Percentiles rank a stretch among this genome's conserved stretches.
phyloP scores from a whole-genome alignment of 495 filamentous ascomycete species.

The Neurospora discreta region DNA sequence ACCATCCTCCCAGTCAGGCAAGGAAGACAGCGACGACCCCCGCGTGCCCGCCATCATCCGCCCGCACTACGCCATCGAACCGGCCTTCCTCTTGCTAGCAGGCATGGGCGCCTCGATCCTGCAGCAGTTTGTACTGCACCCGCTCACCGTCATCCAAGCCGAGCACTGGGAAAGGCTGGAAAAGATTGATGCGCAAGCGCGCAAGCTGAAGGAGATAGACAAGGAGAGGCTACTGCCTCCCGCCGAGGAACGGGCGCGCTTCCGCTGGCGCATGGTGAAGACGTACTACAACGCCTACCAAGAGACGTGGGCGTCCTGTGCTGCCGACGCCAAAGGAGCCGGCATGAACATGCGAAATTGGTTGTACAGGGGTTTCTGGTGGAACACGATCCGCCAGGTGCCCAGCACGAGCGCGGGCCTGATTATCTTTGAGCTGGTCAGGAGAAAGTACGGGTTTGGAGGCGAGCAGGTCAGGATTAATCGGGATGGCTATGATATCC shows the following conservation, averaged over 20 bases:
- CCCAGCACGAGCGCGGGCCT: constrained; percentile 82
- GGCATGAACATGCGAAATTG: constrained; percentile 55
- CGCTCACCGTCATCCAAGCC: constrained; percentile 60
- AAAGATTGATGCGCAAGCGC: constrained; percentile 53
- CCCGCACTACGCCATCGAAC: constrained; percentile 80
- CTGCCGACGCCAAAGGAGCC: constrained; percentile 46
- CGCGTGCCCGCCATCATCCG: constrained; percentile 46
- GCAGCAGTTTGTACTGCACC: constrained; percentile 73
- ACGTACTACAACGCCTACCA: constrained; percentile 67
- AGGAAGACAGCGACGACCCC: not conserved
- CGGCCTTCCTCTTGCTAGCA: constrained; percentile 65
- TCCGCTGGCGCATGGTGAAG: constrained; percentile 41
- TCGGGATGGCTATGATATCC: constrained; percentile 62
- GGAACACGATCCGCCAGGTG: constrained; percentile 66
- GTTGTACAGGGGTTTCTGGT: constrained; percentile 68
- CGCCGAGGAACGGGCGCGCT: constrained; percentile 15
- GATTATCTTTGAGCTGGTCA: constrained; percentile 80
- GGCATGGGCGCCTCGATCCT: constrained; percentile 64
- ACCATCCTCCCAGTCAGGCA: constrained; percentile 12
- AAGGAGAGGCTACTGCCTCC: not conserved
- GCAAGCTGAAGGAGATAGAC: constrained; percentile 32
- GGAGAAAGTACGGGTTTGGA: constrained; percentile 63
- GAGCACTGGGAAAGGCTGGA: constrained; percentile 72
- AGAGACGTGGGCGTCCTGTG: constrained; percentile 62
- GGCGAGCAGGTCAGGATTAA: constrained; percentile 49